Evolutionary conservation across 2,329 filamentous ascomycete species (phyloP), one percentile per base, ranked within the genome.

Genomic region (Sphaerostilbella broomeana): DNA sequence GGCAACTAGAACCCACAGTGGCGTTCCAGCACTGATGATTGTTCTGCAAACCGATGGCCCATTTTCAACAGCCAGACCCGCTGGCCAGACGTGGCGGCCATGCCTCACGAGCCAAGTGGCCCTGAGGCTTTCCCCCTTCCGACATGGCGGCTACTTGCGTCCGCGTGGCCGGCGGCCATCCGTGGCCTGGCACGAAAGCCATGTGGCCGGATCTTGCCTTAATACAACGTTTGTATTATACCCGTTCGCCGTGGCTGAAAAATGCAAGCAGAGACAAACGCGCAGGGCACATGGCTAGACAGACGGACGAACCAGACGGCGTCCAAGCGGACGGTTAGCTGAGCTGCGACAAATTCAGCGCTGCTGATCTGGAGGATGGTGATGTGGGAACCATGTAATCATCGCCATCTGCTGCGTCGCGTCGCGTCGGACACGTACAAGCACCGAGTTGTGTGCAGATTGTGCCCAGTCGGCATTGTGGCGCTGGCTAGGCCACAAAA

Each of bases 191-290:
- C 33, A 41, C 38, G 17, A 41, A 44, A 38, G 38, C 42, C 42
- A 44, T 44, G 42, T 44, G 42, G 42, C 34, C 38, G 42, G 38
- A 44, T 44, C 42, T 44, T 41, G 42, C 38, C 42, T 30, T 41
- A 37, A 37, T 41, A 37, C 42, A 44, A 37, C 42, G 33, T 44
- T 18, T 25, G 28, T 18, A 16, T 39, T 26, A 25, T 25, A 25
- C 32, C 21, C 28, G 19, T 28, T 35, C 20, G 17, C 24, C 17
- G 25, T 20, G 24, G 29, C 34, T 26, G 29, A 18, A 28, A n/a
- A 19, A 28, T 20, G n/a, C 19, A 9, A 35, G n/a, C 15, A 19
- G 6, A 24, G 28, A 17, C 4, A 16, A 17, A 10, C 7, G 13
- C 11, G 18, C 11, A 5, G 13, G 17, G 18, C 6, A 31, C 28